Conservation (phyloP, 1,284 basidiomycete species). For the Cryptococcus sp. region DNA sequence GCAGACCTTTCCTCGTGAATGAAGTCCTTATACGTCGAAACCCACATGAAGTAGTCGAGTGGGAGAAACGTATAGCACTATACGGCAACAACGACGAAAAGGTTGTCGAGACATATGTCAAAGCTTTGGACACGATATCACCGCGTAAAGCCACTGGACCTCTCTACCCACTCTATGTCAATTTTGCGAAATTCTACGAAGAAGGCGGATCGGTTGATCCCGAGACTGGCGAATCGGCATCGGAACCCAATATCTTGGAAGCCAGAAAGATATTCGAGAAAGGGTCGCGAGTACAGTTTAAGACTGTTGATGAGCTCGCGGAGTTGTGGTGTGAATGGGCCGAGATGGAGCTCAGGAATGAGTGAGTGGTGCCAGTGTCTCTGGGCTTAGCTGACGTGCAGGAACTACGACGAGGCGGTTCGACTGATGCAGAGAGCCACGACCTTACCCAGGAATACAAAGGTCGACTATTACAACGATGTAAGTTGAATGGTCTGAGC, state of each 20-base stretch:
- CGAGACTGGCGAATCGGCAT: constrained; percentile 55
- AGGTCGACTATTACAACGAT: constrained; percentile 93
- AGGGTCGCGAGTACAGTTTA: constrained; percentile 86
- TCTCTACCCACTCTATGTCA: constrained; percentile 83
- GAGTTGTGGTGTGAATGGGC: constrained; percentile 99
- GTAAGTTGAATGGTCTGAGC: constrained; percentile 58
- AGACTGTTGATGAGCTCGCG: constrained; percentile 93
- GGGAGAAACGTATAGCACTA: constrained; percentile 96
- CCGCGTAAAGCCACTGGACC: constrained; percentile 90
- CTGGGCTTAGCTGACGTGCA: constrained; percentile 41
- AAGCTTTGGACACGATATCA: constrained; percentile 81
- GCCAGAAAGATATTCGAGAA: constrained; percentile 91
- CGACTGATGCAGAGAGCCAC: constrained; percentile 94
- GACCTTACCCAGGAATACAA: constrained; percentile 79
- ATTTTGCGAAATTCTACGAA: constrained; percentile 97
- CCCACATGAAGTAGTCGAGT: constrained; percentile 97
- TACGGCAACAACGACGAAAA: constrained; percentile 91
- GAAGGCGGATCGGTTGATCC: constrained; percentile 67
- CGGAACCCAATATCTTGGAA: constrained; percentile 74
- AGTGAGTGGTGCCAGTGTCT: constrained; percentile 56
- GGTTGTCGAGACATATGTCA: constrained; percentile 87
- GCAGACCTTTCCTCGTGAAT: constrained; percentile 92
- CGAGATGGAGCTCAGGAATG: constrained; percentile 93
- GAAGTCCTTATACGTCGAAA: constrained; percentile 91
- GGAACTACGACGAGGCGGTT: constrained; percentile 93